These are phyloP conservation scores for Pseudomicrostroma phylloplanum DNA, from an alignment of 1,284 basidiomycete genomes.

Conservation along the genomic window DNA sequence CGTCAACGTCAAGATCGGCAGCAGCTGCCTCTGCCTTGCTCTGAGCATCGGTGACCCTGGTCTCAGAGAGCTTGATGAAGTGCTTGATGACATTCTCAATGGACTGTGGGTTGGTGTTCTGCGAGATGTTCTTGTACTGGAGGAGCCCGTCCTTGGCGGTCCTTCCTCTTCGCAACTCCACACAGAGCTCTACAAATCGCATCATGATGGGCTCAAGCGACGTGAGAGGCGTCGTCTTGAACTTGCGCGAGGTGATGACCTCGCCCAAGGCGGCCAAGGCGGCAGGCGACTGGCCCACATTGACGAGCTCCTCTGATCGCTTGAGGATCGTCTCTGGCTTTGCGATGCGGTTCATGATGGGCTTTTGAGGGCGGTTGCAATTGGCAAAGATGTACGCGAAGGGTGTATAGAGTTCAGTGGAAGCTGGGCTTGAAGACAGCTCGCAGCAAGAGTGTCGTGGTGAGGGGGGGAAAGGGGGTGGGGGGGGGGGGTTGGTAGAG, in stretches of 20 bases:
- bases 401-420: not conserved
- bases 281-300: conserved; percentile 78
- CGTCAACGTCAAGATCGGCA: conserved; percentile 50
- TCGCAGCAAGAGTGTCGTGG: conserved; percentile 7
- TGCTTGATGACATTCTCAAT: conserved; percentile 87
- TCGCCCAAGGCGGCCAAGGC: conserved; percentile 82
- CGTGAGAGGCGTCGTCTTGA: conserved; percentile 80
- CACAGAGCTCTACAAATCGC: conserved; percentile 83
- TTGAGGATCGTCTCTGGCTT: conserved; percentile 84
- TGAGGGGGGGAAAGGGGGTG: not conserved
- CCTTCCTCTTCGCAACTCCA: conserved; percentile 86
- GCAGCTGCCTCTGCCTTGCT: conserved; percentile 48
- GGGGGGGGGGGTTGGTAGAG: not conserved
- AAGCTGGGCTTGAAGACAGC: conserved; percentile 8
- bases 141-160: conserved; percentile 84
- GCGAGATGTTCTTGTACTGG: conserved; percentile 69
- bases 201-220: conserved; percentile 93
- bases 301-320: conserved; percentile 82
- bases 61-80: conserved; percentile 81
- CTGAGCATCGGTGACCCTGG: conserved; percentile 57
- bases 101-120: conserved; percentile 81
- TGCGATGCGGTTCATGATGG: conserved; percentile 67
- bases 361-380: not conserved
- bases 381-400: not conserved
- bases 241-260: conserved; percentile 88